Percentiles rank a stretch among this genome's conserved stretches.
Evolutionary conservation across 495 filamentous ascomycete species (phyloP).

Genomic region (Talaromyces proteolyticus): DNA sequence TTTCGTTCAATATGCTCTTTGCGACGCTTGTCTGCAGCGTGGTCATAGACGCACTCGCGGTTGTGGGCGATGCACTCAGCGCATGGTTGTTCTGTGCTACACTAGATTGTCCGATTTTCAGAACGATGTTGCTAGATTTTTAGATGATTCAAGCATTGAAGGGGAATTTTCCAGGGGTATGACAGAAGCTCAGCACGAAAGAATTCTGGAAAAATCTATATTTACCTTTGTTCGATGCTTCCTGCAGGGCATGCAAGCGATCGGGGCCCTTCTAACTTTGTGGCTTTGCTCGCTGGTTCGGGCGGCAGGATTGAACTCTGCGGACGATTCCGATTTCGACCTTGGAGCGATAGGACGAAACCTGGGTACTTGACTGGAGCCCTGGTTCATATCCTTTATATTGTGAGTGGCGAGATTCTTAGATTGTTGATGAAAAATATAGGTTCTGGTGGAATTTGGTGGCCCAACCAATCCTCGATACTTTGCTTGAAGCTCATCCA

Average conservation of each 20-base stretch:
- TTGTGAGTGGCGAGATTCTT: too few species aligned
- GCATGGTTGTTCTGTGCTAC: conserved; percentile 21
- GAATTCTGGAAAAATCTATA: too few species aligned
- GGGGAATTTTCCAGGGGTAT: too few species aligned
- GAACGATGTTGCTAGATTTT: neutral
- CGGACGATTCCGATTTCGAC: neutral
- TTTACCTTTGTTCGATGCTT: conserved; percentile 33
- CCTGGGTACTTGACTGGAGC: neutral
- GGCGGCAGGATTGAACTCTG: neutral
- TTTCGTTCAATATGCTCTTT: conserved; percentile 22
- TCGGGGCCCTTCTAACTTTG: conserved; percentile 30
- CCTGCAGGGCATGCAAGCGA: conserved; percentile 35
- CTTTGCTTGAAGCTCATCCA: too few species aligned
- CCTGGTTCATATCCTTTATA: neutral
- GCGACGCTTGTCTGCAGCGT: conserved; percentile 32
- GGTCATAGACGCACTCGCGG: conserved; percentile 31
- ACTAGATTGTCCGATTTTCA: conserved; percentile 14
- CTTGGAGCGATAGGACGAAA: neutral
- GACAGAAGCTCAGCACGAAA: too few species aligned
- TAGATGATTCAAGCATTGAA: too few species aligned
- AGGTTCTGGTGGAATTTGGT: too few species aligned
- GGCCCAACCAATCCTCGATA: too few species aligned
- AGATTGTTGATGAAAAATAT: too few species aligned
- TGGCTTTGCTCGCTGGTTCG: conserved; percentile 15
- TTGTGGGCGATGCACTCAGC: conserved; percentile 27